Evolutionary conservation across 495 filamentous ascomycete genomes (phyloP), one percentile per base, ranked within the genome.

Genomic region (Trichoderma orchidacearum): DNA sequence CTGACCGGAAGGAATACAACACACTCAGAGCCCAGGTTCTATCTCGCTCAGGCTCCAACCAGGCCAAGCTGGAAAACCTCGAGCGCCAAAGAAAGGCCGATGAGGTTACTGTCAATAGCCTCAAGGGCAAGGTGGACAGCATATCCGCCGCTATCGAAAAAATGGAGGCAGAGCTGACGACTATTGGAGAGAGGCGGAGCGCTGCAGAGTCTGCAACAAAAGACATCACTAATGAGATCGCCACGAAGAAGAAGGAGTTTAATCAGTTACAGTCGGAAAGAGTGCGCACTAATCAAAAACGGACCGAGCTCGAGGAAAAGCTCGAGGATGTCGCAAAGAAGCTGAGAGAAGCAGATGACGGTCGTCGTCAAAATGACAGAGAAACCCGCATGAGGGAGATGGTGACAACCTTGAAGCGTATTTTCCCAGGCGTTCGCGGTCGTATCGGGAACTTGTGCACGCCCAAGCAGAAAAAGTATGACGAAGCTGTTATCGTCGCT

Each of bases 391-490:
- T 83, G 59, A 85, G 85, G 59, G 89, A 94, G 64, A 83, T 85
- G 59, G 84, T 96, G 52, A 81, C 82, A 3, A 83, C 89, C 23
- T 75, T 99, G 57, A 96, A 91, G 69, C 86, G 90, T 21, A 85
- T 95, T 58, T 97, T 90, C 62, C 88, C 89, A 0, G 92, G 90
- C 53, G 93, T 97, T 30, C 88, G 85, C 53, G 93, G 93, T 6
- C 84, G 90, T 36, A 80, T 96, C 53, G 87, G 89, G 58, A 90
- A 96, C 63, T 81, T 97, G 17, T 96, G 93, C 76, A 89, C 89
- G 61, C 91, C 93, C 3, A 95, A 93, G 69, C 88, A 95, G 70
- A 96, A 92, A 68, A 96, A 96, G 64, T 97, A 85, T 61, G 86
- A 91, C 61, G 87, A 90, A 60, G 93, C 93, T 29, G 87, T 97